Percentiles rank a stretch among this genome's conserved stretches.
Evolutionary conservation across 225 moss, liverwort and hornwort species (phyloP).

Genomic region (Antitrichia curtipendula): DNA sequence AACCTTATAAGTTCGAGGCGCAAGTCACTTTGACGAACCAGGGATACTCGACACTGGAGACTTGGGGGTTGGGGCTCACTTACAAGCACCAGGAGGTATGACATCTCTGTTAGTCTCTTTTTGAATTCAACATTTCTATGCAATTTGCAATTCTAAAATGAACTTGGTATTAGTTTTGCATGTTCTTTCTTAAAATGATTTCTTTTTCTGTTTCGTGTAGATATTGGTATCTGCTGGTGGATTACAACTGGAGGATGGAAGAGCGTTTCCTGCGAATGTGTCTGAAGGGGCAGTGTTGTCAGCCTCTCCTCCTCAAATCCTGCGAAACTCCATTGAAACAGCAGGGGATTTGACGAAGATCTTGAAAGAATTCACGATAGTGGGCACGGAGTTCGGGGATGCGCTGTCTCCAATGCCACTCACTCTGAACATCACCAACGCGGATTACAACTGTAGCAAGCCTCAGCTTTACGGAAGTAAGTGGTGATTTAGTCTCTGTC

Average conservation of each 20-base stretch:
- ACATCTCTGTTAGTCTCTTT: background rate
- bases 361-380: constrained; percentile 12
- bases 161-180: background rate
- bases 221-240: constrained; percentile 36
- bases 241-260: constrained; percentile 34
- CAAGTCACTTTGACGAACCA: constrained; percentile 40
- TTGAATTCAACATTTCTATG: background rate
- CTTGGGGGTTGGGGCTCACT: constrained; percentile 49
- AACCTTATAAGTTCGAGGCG: constrained; percentile 47
- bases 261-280: constrained; percentile 26
- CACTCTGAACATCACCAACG: constrained; percentile 35
- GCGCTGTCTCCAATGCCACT: constrained; percentile 30
- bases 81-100: constrained; percentile 45
- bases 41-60: constrained; percentile 42
- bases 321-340: constrained; percentile 57
- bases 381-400: constrained; percentile 68
- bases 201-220: background rate
- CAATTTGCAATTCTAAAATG: background rate
- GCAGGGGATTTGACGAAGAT: constrained; percentile 50
- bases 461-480: constrained; percentile 29
- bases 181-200: background rate
- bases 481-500: background rate
- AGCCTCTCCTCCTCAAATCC: constrained; percentile 13
- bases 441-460: constrained; percentile 33
- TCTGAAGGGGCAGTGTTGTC: constrained; percentile 31